Base-by-base conservation (phyloP, 2,329 filamentous ascomycete species). In the Fusarium vanettenii region DNA sequence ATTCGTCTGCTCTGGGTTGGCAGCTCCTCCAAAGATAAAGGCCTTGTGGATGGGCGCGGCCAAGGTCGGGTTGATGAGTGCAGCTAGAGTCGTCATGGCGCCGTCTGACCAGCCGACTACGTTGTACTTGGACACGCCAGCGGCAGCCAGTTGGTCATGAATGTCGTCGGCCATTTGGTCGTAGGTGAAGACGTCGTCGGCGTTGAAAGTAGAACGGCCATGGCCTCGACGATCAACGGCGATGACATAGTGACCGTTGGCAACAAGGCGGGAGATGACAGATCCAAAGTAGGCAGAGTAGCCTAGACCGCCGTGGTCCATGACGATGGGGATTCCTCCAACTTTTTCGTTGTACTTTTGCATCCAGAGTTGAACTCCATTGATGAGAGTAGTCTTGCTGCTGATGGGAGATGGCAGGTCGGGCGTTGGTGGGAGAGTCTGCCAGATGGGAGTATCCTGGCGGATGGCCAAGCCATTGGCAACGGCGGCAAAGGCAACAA, bases 41-140 rank as follows among this genome's bases (percentile, higher is more conserved):
- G 84, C 84, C 71, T 83, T 83, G 45, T 81, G 76, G 66, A 85
- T 85, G 25, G 78, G 74, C 1, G 76, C 68, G 2, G 79, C 73
- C 45, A 80, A 79, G 14, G 68, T 75, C 1, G 78, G 61, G 78
- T 84, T 78, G 43, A 83, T 75, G 27, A 85, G 80, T 8, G 79
- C 81, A 4, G 82, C 75, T 6, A 85, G 79, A 2, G 83, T 83
- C 7, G 82, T 83, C 22, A 81, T 81, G 39, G 80, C 84, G 45
- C 84, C 84, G 63, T 86, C 84, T 10, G 82, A 84, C 84, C 84
- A 86, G 29, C 84, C 84, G 6, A 85, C 81, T 29, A 83, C 79
- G 66, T 81, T 78, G 71, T 82, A 82, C 63, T 75, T 64, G 5
- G 55, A 64, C 2, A 85, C 76, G 1, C 81, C 80, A 6, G 78